Evolutionary conservation across 208 protist species (phyloP), one percentile per base, ranked within the genome.

Genomic region (Crithidia bombi): DNA sequence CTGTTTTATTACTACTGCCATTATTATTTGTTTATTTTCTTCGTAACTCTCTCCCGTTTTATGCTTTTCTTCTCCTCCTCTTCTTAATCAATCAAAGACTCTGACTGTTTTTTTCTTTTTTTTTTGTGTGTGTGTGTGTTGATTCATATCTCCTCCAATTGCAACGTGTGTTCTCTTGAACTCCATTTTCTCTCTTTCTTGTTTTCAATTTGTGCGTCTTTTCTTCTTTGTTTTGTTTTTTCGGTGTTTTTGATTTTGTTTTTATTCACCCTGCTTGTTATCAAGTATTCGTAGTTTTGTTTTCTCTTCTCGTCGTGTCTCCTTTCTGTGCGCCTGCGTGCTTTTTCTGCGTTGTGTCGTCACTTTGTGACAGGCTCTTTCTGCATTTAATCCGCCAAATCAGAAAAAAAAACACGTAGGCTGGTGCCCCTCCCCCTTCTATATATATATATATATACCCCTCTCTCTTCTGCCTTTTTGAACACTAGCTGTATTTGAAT

Each of bases 211-310:
- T 39, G 25, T 28, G 21, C 21, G 12, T 44, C 21, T 38, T 43
- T 43, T 12, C 39, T 17, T 12, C 23, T 66, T 33, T 57, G 12
- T 32, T 59, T 51, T 46, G 28, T 23, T 59, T 3, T 35, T 26
- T 67, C 9, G 41, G 36, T 59, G n/a, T 57, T 66, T 58, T 28
- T 43, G 7, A n/a, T 43, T 17, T 26, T 62, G 5, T 21, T 59
- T 17, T 35, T 21, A 15, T 59, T 3, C 25, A 21, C 36, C 50
- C 36, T 41, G 36, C 6, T 41, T 12, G 36, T 41, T 47, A 47
- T 6, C 7, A 23, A 47, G 5, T 5, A 6, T 47, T 19, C 15
- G 5, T n/a, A 5, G 5, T 47, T 19, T 47, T 47, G 5, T 6
- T 47, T 21, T 47, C 21, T 47, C 7, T 21, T 5, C 43, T 47